Evolutionary conservation across 1,284 basidiomycete species (phyloP), one percentile per base, ranked within the genome.

Genomic region (Bjerkandera adusta): DNA sequence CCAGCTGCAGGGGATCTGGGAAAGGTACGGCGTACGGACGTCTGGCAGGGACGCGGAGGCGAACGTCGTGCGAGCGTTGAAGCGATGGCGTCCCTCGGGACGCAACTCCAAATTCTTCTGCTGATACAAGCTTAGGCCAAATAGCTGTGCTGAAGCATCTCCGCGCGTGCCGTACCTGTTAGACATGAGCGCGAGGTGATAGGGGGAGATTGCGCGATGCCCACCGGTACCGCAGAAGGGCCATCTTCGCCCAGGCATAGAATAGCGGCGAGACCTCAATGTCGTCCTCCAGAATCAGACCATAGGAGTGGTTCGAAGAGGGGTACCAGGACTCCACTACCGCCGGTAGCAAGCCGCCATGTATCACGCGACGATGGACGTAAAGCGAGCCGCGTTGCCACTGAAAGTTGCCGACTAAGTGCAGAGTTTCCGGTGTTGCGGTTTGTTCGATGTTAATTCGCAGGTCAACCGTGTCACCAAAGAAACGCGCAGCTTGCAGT

Each of bases 271-370:
- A 92, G 3, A 92, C 64, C 59, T 92, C 90, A 5, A 90, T 73
- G 59, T 92, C 89, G 58, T 92, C 90, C 61, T 92, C 89, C 4
- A 92, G 75, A 15, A 92, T 66, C 5, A 92, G 62, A 3, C 85
- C 89, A 60, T 90, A 91, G 1, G 81, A 78, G 55, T 92, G 68
- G 50, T 90, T 77, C 16, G 75, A 72, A 24, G 70, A 66, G 2
- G 90, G 89, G 60, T 89, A 92, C 89, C 90, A 92, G 2, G 86
- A 87, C 62, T 92, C 89, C 10, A 91, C 84, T 7, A 92, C 80
- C 5, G 89, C 86, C 2, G 85, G 76, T 49, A 92, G 76, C 15
- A 92, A 70, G 1, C 89, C 90, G 3, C 80, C 89, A 47, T 83
- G 81, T 15, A 88, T 68, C 45, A 91, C 73, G 10, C 90, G 77